These are phyloP conservation scores for Terfezia boudieri DNA, from an alignment of 495 filamentous ascomycete genomes.

Conservation along the genomic window DNA sequence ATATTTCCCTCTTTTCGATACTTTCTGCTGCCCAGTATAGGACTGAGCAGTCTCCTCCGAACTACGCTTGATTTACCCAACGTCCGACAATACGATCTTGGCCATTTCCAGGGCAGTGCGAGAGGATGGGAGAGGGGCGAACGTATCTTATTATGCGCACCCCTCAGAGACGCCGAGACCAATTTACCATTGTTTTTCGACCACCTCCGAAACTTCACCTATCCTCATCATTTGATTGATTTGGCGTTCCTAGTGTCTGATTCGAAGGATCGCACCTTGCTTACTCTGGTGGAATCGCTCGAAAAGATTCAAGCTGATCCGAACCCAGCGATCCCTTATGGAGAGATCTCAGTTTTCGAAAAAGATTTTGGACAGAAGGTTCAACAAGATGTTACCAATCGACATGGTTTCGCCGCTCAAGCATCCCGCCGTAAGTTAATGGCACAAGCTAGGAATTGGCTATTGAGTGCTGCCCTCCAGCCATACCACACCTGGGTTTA, in stretches of 20 bases:
- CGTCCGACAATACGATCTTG: slow-evolving; percentile 88
- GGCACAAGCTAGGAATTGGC: slow-evolving; percentile 96
- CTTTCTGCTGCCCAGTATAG: slow-evolving; percentile 41
- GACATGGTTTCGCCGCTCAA: slow-evolving; percentile 94
- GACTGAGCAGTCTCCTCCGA: slow-evolving; percentile 49
- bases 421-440: slow-evolving; percentile 84
- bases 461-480: slow-evolving; percentile 76
- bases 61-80: slow-evolving; percentile 72
- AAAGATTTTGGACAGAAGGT: slow-evolving; percentile 99
- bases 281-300: slow-evolving; percentile 47
- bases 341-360: slow-evolving; percentile 92
- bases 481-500: slow-evolving; percentile 99
- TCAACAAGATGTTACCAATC: slow-evolving; percentile 90
- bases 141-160: slow-evolving; percentile 84
- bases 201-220: slow-evolving; percentile 88
- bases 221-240: slow-evolving; percentile 90
- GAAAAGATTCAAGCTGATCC: slow-evolving; percentile 57
- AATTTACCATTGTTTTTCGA: slow-evolving; percentile 98
- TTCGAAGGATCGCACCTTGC: slow-evolving; percentile 79
- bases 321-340: slow-evolving; percentile 62
- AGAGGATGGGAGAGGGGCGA: slow-evolving; percentile 90
- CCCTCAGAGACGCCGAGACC: slow-evolving; percentile 74
- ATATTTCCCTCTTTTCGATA: slow-evolving; percentile 43
- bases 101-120: slow-evolving; percentile 67
- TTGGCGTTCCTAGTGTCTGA: slow-evolving; percentile 94